Percentiles rank a stretch among this genome's conserved stretches.
Conservation (phyloP, 1,284 basidiomycete species). For the Sporisorium exsertum region DNA sequence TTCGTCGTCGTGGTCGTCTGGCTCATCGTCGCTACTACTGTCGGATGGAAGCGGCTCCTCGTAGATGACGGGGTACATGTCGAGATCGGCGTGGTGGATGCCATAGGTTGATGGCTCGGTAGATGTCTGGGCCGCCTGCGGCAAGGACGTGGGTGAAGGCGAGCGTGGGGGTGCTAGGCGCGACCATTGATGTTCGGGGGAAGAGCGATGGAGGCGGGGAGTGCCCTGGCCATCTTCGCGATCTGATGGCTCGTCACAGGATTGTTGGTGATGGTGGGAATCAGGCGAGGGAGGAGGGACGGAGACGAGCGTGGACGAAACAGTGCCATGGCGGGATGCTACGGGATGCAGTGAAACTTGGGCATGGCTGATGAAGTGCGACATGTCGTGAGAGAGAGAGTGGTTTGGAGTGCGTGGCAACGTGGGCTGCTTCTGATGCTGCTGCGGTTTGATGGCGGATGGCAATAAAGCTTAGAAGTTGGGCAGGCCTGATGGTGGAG, state of each 20-base stretch:
- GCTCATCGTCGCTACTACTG: constrained; percentile 7
- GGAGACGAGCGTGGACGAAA: constrained; percentile 50
- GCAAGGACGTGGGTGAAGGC: constrained; percentile 35
- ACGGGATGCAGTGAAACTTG: constrained; percentile 61
- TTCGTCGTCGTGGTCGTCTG: constrained; percentile 16
- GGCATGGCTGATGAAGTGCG: constrained; percentile 36
- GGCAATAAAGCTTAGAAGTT: background rate
- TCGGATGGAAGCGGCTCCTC: constrained; percentile 32
- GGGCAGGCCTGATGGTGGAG: background rate
- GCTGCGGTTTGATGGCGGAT: background rate
- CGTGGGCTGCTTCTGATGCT: background rate
- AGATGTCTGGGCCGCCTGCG: constrained; percentile 6
- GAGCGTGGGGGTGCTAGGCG: constrained; percentile 12
- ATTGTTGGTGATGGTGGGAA: background rate
- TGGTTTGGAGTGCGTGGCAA: background rate
- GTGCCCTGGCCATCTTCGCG: constrained; percentile 27
- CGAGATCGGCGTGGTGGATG: constrained; percentile 52
- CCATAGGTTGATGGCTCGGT: constrained; percentile 36
- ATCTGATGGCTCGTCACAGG: constrained; percentile 13
- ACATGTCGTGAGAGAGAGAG: constrained; percentile 29
- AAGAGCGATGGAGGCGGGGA: constrained; percentile 27
- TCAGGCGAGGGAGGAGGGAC: constrained; percentile 30
- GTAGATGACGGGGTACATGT: constrained; percentile 54
- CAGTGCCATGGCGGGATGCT: constrained; percentile 52
- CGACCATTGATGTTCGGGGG: constrained; percentile 14